Evolutionary conservation across 2,329 filamentous ascomycete species (phyloP).

Genomic region (Colletotrichum sp.): DNA sequence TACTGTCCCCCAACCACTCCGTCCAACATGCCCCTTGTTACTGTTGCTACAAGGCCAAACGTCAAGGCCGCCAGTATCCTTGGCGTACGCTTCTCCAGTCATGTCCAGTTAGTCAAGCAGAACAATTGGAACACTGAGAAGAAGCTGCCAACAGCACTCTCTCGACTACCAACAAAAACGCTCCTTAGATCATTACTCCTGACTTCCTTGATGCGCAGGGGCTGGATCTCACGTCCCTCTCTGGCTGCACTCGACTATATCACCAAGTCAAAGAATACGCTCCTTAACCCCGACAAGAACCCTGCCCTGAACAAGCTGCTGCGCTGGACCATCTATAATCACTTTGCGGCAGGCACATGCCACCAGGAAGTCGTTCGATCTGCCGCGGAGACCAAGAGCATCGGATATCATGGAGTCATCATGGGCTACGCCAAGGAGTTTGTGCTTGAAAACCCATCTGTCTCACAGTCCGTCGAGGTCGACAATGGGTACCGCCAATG

Average conservation of each 20-base stretch:
- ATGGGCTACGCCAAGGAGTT: slow-evolving; percentile 86
- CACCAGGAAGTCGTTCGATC: slow-evolving; percentile 70
- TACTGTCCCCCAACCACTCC: not conserved
- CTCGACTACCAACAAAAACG: not conserved
- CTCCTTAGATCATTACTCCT: not conserved
- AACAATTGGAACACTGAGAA: not conserved
- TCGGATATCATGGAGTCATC: slow-evolving; percentile 85
- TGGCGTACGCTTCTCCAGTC: not conserved
- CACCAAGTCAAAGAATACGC: not conserved
- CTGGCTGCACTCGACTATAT: not conserved
- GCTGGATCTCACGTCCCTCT: not conserved
- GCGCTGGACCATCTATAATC: slow-evolving; percentile 85
- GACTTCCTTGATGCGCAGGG: not conserved
- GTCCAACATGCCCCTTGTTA: not conserved
- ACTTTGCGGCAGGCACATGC: slow-evolving; percentile 88
- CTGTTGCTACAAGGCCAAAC: not conserved
- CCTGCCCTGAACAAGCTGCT: slow-evolving; percentile 71
- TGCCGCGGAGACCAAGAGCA: slow-evolving; percentile 67
- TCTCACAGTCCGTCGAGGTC: slow-evolving; percentile 50
- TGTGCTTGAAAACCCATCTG: slow-evolving; percentile 58
- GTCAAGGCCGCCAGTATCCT: not conserved
- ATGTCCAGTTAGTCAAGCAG: not conserved
- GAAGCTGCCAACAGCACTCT: not conserved
- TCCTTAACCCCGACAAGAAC: slow-evolving; percentile 76
- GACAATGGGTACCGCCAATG: slow-evolving; percentile 39